These are phyloP conservation scores for Calonectria leucothoes DNA, from an alignment of 2,329 filamentous ascomycete genomes.

Conservation along the genomic window DNA sequence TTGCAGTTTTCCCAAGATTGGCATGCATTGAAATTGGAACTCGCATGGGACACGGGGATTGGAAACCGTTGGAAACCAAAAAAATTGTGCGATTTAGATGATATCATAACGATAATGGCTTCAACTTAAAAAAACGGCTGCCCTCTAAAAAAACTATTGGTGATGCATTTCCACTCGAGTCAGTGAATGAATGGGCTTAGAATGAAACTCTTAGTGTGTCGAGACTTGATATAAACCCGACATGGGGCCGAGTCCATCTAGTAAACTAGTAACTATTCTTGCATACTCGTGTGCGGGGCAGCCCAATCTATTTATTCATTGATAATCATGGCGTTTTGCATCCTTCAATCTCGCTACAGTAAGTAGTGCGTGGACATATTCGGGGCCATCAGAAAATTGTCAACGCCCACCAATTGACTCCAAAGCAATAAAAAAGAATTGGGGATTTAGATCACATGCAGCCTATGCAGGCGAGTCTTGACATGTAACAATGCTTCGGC, in stretches of 20 bases:
- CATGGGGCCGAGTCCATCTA: neutral
- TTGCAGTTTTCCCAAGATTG: neutral
- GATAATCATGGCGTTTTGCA: neutral
- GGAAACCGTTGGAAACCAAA: neutral
- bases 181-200: neutral
- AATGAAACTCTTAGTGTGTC: neutral
- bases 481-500: neutral
- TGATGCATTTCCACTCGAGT: neutral
- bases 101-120: neutral
- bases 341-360: neutral
- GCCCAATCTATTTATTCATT: neutral
- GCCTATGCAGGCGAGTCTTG: neutral
- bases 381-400: neutral
- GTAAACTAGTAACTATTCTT: neutral
- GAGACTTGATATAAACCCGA: neutral
- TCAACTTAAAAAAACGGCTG: neutral
- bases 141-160: neutral
- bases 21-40: neutral
- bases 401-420: neutral
- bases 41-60: neutral
- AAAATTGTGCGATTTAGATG: neutral
- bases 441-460: neutral
- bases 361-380: neutral
- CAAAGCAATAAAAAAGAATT: no score
- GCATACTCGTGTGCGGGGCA: neutral